These are phyloP conservation scores for Barnettozyma botsteinii DNA, from an alignment of 805 yeast species.

Conservation along the genomic window DNA sequence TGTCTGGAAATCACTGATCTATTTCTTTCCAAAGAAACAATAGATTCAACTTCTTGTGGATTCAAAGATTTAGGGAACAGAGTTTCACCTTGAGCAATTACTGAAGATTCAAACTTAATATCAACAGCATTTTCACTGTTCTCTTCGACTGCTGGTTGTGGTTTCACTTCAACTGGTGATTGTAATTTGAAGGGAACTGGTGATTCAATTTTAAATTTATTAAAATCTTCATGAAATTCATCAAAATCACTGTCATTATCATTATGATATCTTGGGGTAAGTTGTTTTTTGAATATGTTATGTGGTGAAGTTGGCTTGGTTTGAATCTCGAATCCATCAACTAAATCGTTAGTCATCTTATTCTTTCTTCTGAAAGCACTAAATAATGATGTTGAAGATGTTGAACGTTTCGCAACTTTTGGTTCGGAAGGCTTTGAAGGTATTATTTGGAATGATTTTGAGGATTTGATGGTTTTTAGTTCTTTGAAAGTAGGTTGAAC, in stretches of 20 bases:
- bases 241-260: conserved; percentile 1
- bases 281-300: neutral
- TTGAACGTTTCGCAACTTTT: conserved; percentile 19
- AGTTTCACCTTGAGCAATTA: conserved; percentile 42
- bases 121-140: neutral
- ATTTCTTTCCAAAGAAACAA: conserved; percentile 61
- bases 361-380: conserved; percentile 22
- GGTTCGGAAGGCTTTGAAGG: conserved; percentile 4
- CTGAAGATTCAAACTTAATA: conserved; percentile 6
- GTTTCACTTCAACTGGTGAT: neutral
- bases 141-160: neutral
- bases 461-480: conserved; percentile 2
- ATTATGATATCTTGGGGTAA: neutral
- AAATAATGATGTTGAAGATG: conserved; percentile 23
- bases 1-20: conserved; percentile 54
- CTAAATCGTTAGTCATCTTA: neutral
- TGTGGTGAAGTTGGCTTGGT: neutral
- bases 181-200: conserved; percentile 5
- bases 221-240: conserved; percentile 25
- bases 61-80: conserved; percentile 67
- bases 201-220: conserved; percentile 10
- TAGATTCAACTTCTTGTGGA: conserved; percentile 66
- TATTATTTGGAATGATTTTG: conserved; percentile 17
- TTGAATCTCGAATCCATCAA: neutral
- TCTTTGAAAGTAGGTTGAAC: no score